These are phyloP conservation scores for Suhomyces bokatorum DNA, from an alignment of 1,139 yeast species.

Conservation along the genomic window DNA sequence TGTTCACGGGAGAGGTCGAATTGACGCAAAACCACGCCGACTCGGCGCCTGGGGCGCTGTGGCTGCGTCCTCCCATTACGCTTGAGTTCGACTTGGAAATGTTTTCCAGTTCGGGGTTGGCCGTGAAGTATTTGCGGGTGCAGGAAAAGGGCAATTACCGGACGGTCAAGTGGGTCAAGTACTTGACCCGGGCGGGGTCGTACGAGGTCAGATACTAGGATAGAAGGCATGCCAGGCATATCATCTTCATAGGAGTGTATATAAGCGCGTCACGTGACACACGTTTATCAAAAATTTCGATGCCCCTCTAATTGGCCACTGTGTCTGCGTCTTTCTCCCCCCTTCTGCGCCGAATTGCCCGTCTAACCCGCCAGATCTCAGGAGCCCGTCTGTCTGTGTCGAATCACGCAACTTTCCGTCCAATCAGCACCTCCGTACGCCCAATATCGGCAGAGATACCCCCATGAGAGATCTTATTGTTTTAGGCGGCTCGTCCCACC, in stretches of 20 bases:
- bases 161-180: conserved; percentile 87
- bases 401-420: not conserved
- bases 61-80: conserved; percentile 80
- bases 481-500: conserved; percentile 76
- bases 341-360: too few relatives aligned
- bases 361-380: too few relatives aligned
- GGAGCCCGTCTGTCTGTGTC: too few relatives aligned
- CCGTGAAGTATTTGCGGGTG: conserved; percentile 72
- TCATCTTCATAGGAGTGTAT: not conserved
- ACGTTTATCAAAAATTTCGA: conserved; percentile 5
- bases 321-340: too few relatives aligned
- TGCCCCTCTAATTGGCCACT: not conserved
- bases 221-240: too few relatives aligned
- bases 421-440: not conserved
- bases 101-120: conserved; percentile 78
- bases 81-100: conserved; percentile 69
- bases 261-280: conserved; percentile 5
- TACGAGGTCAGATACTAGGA: conserved; percentile 68
- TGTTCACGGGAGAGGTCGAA: conserved; percentile 54
- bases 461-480: conserved; percentile 74
- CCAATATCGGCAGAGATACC: not conserved
- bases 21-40: conserved; percentile 24
- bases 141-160: conserved; percentile 64
- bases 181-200: conserved; percentile 71
- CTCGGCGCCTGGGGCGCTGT: conserved; percentile 27